Evolutionary conservation across 495 filamentous ascomycete species (phyloP).

Genomic region (Aspergillus campestris): DNA sequence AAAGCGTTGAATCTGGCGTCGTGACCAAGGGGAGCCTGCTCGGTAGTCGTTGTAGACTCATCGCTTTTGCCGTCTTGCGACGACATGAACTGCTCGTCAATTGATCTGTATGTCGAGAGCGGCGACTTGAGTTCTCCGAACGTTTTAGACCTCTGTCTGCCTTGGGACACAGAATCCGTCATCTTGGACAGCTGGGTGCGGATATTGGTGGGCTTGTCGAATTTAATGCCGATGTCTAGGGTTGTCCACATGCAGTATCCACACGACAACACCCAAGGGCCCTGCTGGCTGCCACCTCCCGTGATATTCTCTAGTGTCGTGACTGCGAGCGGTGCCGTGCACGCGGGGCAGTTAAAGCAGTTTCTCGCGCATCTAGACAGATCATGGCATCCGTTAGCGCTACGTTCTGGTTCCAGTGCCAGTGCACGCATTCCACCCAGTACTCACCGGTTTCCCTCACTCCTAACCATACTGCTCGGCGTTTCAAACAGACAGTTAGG

Average conservation of each 20-base stretch:
- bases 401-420: too few relatives aligned
- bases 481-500: constrained; percentile 96
- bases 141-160: constrained; percentile 25
- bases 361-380: constrained; percentile 73
- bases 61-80: constrained; percentile 6
- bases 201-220: constrained; percentile 80
- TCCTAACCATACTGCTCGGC: constrained; percentile 78
- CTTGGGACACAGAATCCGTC: constrained; percentile 24
- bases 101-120: constrained; percentile 28
- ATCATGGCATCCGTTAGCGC: constrained; percentile 7
- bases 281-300: constrained; percentile 35
- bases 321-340: constrained; percentile 70
- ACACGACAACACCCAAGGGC: constrained; percentile 75
- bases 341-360: constrained; percentile 90
- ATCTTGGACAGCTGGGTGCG: constrained; percentile 61
- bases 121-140: constrained; percentile 34
- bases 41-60: constrained; percentile 11
- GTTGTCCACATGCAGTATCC: constrained; percentile 88
- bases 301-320: constrained; percentile 49
- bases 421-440: not conserved
- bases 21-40: constrained; percentile 19
- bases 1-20: constrained; percentile 43
- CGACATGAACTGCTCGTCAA: constrained; percentile 22
- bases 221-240: constrained; percentile 78
- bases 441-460: constrained; percentile 82